Percentiles rank a stretch among this genome's conserved stretches.
Conservation (phyloP, 2,329 filamentous ascomycete species). For the Penicillium aurantiogriseum region DNA sequence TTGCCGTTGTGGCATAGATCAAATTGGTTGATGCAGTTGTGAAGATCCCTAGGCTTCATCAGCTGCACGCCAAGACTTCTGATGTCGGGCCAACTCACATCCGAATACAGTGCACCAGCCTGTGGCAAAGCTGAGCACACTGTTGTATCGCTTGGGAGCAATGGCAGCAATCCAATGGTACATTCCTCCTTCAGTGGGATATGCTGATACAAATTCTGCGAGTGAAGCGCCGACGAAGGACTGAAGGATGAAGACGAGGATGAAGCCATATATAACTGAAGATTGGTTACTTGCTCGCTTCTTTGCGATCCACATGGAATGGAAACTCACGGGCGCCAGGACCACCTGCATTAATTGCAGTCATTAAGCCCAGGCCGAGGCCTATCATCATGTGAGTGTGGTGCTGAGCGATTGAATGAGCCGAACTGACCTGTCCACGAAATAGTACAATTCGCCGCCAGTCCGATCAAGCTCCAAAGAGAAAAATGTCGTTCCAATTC, state of each 20-base stretch:
- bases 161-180: conserved; percentile 54
- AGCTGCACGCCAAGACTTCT: neutral
- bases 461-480: conserved; percentile 49
- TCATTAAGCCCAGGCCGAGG: conserved; percentile 47
- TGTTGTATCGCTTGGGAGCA: conserved; percentile 42
- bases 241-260: conserved; percentile 49
- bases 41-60: conserved; percentile 41
- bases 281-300: conserved; percentile 13
- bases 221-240: conserved; percentile 48
- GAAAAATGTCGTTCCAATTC: conserved; percentile 51
- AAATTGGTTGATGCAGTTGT: conserved; percentile 48
- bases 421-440: conserved; percentile 46
- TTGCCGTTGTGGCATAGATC: conserved; percentile 45
- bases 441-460: conserved; percentile 52
- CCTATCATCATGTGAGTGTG: conserved; percentile 13
- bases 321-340: conserved; percentile 40
- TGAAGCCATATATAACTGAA: conserved; percentile 52
- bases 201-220: conserved; percentile 50
- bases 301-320: neutral
- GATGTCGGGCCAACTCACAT: conserved; percentile 22
- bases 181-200: conserved; percentile 52
- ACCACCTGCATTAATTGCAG: conserved; percentile 50
- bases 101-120: conserved; percentile 47
- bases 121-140: conserved; percentile 46
- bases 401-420: neutral